Conservation (phyloP, 208 protist genomes). For the Trypanosoma mega region DNA sequence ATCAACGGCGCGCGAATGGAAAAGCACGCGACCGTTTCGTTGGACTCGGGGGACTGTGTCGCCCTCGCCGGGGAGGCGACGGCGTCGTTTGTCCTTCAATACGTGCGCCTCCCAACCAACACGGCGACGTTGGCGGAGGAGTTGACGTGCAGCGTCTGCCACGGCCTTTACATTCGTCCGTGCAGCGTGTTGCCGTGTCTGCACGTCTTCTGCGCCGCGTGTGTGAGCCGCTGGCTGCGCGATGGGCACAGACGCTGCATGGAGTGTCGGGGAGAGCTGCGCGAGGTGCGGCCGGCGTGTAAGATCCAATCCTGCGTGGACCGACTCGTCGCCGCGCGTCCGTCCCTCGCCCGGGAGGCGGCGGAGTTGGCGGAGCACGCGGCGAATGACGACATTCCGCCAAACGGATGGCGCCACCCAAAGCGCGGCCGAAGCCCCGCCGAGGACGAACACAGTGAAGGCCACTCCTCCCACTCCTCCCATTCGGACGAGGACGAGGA, state of each 20-base stretch:
- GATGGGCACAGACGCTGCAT: slow-evolving; percentile 48
- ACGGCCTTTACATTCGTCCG: slow-evolving; percentile 59
- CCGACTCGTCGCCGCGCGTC: slow-evolving; percentile 49
- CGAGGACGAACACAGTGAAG: slow-evolving; percentile 20
- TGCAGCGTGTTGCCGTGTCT: slow-evolving; percentile 84
- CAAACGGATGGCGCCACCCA: slow-evolving; percentile 31
- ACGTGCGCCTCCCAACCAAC: slow-evolving; percentile 39
- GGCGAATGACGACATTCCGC: slow-evolving; percentile 55
- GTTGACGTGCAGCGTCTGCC: slow-evolving; percentile 82
- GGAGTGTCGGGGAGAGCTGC: slow-evolving; percentile 53
- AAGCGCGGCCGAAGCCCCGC: slow-evolving; percentile 27
- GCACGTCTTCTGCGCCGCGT: slow-evolving; percentile 87
- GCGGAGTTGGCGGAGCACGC: slow-evolving; percentile 52
- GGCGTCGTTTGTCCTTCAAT: slow-evolving; percentile 45
- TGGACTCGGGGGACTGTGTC: slow-evolving; percentile 61
- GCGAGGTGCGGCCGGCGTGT: slow-evolving; percentile 74
- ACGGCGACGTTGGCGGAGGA: slow-evolving; percentile 44
- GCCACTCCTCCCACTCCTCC: too few relatives aligned
- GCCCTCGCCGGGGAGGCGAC: background rate
- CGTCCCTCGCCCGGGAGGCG: slow-evolving; percentile 26
- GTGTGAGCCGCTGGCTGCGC: slow-evolving; percentile 71
- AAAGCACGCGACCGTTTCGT: slow-evolving; percentile 33
- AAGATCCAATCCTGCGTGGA: slow-evolving; percentile 77
- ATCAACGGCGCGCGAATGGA: slow-evolving; percentile 61
- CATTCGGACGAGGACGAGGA: slow-evolving; percentile 6